Base-by-base conservation (phyloP, 179 eudicot genomes). In the Actinidia chinensis region DNA sequence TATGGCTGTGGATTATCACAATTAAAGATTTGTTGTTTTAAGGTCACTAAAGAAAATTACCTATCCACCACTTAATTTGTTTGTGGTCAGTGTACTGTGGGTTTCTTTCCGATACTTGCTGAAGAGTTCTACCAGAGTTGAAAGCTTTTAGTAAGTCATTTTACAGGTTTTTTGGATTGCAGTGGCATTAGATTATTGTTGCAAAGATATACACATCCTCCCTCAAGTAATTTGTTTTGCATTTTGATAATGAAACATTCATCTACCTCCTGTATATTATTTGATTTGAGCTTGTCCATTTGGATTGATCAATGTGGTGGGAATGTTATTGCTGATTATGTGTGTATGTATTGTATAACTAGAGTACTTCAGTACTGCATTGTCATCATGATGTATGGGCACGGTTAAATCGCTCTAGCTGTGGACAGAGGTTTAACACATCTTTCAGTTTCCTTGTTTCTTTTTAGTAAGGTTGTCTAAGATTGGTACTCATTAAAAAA, bases 21-120 rank as follows among this genome's bases (percentile, higher is more conserved):
- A 52, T 72, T 33, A 40, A 72, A 72, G 63, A 54, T 51, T 72
- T 52, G n/a, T 25, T 70, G 42, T 33, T 18, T 51, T 25, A 72
- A 54, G 23, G 51, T 28, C 43, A 9, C 75, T 68, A 58, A 6
- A 66, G 33, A 66, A 36, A 36, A 14, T 10, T 66, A 66, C 18
- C 22, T 33, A 36, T 66, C 11, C 18, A 9, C 23, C 11, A 40
- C 42, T 6, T 4, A 44, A 68, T 68, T n/a, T 43, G 25, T 46
- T 4, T n/a, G 25, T 7, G 52, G 20, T 8, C 5, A 10, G 14
- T 40, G 18, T 63, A 10, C 42, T 63, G 67, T n/a, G 46, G 72
- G 52, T 68, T n/a, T 68, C 33, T 46, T 68, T 68, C 15, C 52
- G 10, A 23, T 18, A 44, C 47, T 66, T 66, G 12, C 10, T 2